These are phyloP conservation scores for Gracilaria vermiculophylla DNA, from an alignment of 23 red algal species.

Conservation along the genomic window DNA sequence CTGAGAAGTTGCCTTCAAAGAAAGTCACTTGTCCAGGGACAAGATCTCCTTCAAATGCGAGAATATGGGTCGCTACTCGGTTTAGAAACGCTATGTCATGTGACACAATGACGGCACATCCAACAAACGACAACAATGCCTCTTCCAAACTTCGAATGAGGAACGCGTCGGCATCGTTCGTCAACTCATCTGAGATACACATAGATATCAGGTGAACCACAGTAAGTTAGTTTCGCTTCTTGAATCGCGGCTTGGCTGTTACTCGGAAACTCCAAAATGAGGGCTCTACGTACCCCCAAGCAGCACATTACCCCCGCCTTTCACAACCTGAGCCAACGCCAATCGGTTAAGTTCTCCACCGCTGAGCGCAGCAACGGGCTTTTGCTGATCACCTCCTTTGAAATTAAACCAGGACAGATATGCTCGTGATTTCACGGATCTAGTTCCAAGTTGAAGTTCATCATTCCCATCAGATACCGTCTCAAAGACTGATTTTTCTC, in stretches of 20 bases:
- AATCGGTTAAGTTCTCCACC: constrained; percentile 86
- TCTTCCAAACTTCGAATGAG: constrained; percentile 76
- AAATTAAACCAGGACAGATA: constrained; percentile 97
- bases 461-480: constrained; percentile 71
- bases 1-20: constrained; percentile 81
- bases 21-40: constrained; percentile 73
- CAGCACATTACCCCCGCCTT: constrained; percentile 85
- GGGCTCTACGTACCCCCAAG: constrained; percentile 43
- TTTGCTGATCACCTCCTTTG: constrained; percentile 82
- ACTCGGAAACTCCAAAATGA: background rate
- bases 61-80: constrained; percentile 84
- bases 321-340: constrained; percentile 80
- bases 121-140: constrained; percentile 86
- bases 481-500: constrained; percentile 80
- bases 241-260: too few relatives aligned
- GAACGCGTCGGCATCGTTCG: constrained; percentile 86
- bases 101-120: constrained; percentile 71
- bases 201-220: background rate
- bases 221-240: too few relatives aligned
- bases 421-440: constrained; percentile 73
- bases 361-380: constrained; percentile 69
- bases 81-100: constrained; percentile 89
- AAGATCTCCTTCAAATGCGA: constrained; percentile 88
- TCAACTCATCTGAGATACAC: constrained; percentile 68
- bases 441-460: constrained; percentile 61